phyloP scores from a whole-genome alignment of 2,329 filamentous ascomycete genomes.

The Clathrospora elynae region DNA sequence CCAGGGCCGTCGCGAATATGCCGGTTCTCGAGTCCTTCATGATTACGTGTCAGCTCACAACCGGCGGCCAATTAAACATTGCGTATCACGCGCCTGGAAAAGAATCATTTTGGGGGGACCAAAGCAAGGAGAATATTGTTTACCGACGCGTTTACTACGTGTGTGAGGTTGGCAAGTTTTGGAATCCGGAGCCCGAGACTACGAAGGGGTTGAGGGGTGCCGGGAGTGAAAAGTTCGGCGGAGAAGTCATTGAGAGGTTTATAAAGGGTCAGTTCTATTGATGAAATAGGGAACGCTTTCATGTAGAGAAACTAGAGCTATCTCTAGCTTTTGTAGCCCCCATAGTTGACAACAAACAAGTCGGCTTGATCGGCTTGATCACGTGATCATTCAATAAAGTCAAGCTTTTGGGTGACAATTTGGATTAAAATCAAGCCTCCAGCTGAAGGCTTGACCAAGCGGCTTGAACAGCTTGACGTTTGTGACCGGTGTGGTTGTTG shows the following conservation, averaged over 20 bases:
- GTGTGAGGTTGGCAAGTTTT: slow-evolving; percentile 10
- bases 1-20: slow-evolving; percentile 23
- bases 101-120: slow-evolving; percentile 8
- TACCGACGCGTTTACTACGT: slow-evolving; percentile 9
- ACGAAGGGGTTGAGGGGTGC: slow-evolving; percentile 6
- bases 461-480: no score
- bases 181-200: slow-evolving; percentile 4
- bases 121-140: neutral
- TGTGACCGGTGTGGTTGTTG: no score
- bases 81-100: slow-evolving; percentile 10
- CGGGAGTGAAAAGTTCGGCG: slow-evolving; percentile 6
- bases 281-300: no score
- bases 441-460: no score
- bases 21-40: slow-evolving; percentile 13
- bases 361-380: no score
- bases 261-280: slow-evolving; percentile 8
- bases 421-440: no score
- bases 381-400: no score
- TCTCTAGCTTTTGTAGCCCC: no score
- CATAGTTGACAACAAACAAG: no score
- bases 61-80: slow-evolving; percentile 2
- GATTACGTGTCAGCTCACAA: slow-evolving; percentile 7
- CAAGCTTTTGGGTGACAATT: no score
- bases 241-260: slow-evolving; percentile 7
- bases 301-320: no score